Conservation (phyloP, 2,329 filamentous ascomycete genomes). For the Rutstroemia sp. region DNA sequence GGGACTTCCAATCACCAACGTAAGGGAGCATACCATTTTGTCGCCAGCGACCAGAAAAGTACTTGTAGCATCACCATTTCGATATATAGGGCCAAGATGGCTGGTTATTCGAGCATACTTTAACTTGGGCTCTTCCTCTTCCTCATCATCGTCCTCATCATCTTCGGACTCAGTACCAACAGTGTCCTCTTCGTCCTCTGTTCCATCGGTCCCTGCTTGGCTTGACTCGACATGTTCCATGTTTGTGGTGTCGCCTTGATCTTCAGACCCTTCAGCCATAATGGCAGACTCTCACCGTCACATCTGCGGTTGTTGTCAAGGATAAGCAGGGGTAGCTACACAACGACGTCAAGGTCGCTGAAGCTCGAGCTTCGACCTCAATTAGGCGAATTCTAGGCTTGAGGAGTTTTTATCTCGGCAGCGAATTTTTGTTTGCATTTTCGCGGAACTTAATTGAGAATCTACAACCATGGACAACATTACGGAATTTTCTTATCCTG, state of each 20-base stretch:
- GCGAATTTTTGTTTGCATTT: not conserved
- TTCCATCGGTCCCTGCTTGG: constrained; percentile 16
- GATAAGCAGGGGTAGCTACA: constrained; percentile 11
- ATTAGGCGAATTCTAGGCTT: constrained; percentile 9
- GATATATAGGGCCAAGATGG: constrained; percentile 72
- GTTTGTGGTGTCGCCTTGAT: constrained; percentile 22
- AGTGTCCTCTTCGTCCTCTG: constrained; percentile 17
- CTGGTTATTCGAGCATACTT: constrained; percentile 88
- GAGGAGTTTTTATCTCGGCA: constrained; percentile 3
- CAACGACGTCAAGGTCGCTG: constrained; percentile 20
- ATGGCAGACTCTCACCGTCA: constrained; percentile 24
- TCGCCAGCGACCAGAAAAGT: constrained; percentile 85
- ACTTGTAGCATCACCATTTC: constrained; percentile 92
- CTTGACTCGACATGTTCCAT: constrained; percentile 17
- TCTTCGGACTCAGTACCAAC: constrained; percentile 38
- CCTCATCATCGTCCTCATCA: constrained; percentile 41
- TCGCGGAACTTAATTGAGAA: not conserved
- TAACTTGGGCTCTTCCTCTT: constrained; percentile 74
- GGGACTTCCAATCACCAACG: not conserved
- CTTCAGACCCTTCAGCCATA: constrained; percentile 28
- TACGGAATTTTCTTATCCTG: not conserved
- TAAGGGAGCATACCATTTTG: constrained; percentile 70
- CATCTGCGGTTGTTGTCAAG: constrained; percentile 24
- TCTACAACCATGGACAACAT: constrained; percentile 1
- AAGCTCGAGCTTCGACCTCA: constrained; percentile 15